phyloP scores from a whole-genome alignment of 768 basidiomycete species.

The Boletellus ananas region DNA sequence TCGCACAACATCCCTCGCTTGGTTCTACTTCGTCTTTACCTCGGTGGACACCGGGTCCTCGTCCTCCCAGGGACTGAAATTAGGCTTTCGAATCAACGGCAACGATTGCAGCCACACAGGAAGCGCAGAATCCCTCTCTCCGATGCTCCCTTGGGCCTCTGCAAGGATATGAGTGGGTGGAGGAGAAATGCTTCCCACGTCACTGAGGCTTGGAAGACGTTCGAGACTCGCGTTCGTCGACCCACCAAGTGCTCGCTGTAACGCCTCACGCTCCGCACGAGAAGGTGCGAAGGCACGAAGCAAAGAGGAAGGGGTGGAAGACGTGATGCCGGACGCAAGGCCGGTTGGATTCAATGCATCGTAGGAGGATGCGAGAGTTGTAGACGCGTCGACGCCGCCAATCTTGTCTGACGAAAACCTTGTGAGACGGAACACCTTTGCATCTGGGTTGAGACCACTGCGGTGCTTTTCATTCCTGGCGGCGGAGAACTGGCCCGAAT shows the following conservation, averaged over 20 bases:
- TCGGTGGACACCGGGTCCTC: conserved; percentile 42
- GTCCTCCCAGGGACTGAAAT: conserved; percentile 83
- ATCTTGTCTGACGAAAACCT: conserved; percentile 18
- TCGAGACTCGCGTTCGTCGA: conserved; percentile 74
- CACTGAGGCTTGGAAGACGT: conserved; percentile 72
- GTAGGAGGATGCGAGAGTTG: conserved; percentile 29
- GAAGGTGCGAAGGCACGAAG: conserved; percentile 87
- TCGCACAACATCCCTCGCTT: neutral
- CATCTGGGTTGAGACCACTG: conserved; percentile 80
- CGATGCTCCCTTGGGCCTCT: conserved; percentile 20
- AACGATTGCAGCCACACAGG: conserved; percentile 71
- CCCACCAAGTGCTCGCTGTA: conserved; percentile 74
- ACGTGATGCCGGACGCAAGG: conserved; percentile 34
- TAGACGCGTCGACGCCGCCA: conserved; percentile 10
- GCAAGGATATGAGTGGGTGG: conserved; percentile 57
- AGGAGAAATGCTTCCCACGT: conserved; percentile 70
- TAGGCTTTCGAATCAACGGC: conserved; percentile 61
- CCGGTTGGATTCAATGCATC: conserved; percentile 64
- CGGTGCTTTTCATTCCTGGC: conserved; percentile 46
- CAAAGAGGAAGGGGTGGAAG: conserved; percentile 47
- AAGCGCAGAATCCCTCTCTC: conserved; percentile 34
- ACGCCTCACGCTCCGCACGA: conserved; percentile 79
- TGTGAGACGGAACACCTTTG: conserved; percentile 72
- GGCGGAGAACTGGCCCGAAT: conserved; percentile 46
- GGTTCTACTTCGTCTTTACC: conserved; percentile 21